A percentile compares a stretch with the other conserved stretches of the same genome.
Conservation (phyloP, 148 eudicot species). For the Camellia granthamiana region DNA sequence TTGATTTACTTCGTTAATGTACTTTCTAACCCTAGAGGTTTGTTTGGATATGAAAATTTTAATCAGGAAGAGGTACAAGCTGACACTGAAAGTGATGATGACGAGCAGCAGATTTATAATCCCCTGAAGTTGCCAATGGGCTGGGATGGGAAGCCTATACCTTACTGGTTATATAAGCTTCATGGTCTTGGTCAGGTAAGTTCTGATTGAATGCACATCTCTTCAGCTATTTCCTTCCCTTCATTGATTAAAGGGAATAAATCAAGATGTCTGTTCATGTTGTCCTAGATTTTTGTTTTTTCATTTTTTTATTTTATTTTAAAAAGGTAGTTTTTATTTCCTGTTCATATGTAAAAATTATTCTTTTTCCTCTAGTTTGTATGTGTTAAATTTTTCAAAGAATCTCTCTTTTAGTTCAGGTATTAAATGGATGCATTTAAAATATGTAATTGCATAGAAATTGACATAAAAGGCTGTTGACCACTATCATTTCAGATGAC, state of each 20-base stretch:
- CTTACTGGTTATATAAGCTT: conserved; percentile 96
- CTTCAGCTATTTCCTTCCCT: background rate
- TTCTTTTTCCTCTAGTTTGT: background rate
- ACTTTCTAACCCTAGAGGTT: background rate
- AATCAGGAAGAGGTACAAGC: conserved; percentile 82
- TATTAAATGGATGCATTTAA: background rate
- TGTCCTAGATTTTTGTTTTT: background rate
- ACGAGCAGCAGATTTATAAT: conserved; percentile 93
- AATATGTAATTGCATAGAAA: background rate
- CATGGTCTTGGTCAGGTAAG: conserved; percentile 99
- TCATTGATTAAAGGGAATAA: background rate
- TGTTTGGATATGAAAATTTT: conserved; percentile 22
- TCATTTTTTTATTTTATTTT: background rate
- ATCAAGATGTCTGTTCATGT: background rate
- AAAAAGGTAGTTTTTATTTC: background rate
- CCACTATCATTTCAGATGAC: background rate
- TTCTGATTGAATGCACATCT: background rate
- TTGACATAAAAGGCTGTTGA: background rate
- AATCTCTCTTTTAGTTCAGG: background rate
- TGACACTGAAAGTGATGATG: conserved; percentile 93
- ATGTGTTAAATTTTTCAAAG: background rate
- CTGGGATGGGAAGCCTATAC: conserved; percentile 99
- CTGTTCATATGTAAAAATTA: background rate
- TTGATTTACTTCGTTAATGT: background rate
- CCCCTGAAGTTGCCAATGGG: conserved; percentile 98